Percentiles rank a stretch among this genome's conserved stretches.
Conservation (phyloP, 805 yeast genomes). For the Myxozyma mucilagina region DNA sequence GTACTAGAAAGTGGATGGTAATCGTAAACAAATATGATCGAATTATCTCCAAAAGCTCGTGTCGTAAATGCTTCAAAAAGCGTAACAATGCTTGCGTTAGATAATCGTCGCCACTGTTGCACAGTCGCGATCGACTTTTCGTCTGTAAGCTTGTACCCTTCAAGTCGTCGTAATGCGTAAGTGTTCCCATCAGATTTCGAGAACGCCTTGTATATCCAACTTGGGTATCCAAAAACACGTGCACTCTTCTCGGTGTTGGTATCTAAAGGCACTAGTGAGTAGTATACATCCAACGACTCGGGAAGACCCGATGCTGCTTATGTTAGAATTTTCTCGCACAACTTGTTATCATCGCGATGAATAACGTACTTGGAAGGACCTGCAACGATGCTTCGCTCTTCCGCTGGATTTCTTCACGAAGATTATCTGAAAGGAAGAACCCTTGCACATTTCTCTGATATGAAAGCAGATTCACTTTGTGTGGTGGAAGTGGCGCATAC, state of each 20-base stretch:
- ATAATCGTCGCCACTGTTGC: conserved; percentile 62
- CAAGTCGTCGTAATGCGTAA: conserved; percentile 74
- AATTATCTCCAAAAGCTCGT: conserved; percentile 77
- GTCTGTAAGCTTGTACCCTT: conserved; percentile 53
- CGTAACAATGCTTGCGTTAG: conserved; percentile 60
- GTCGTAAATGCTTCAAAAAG: conserved; percentile 83
- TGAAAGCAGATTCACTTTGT: conserved; percentile 59
- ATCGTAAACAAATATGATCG: conserved; percentile 78
- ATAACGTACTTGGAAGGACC: conserved; percentile 46
- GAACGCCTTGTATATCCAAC: conserved; percentile 73
- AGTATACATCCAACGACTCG: conserved; percentile 76
- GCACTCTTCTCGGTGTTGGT: conserved; percentile 43
- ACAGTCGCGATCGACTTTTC: conserved; percentile 62
- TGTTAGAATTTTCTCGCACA: not conserved
- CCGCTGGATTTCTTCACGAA: conserved; percentile 68
- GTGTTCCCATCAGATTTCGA: conserved; percentile 76
- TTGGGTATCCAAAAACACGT: conserved; percentile 54
- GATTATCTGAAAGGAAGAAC: conserved; percentile 68
- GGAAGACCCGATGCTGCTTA: conserved; percentile 58
- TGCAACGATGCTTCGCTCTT: conserved; percentile 82
- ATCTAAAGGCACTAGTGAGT: conserved; percentile 82
- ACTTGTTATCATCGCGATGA: not conserved
- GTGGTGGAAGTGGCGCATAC: conserved; percentile 87
- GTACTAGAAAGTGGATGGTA: conserved; percentile 78
- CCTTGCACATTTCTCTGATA: conserved; percentile 70